Percentiles rank a stretch among this genome's conserved stretches.
These are phyloP conservation scores for Wallacemonas rigidus DNA, from an alignment of 208 protist species.

Conservation along the genomic window DNA sequence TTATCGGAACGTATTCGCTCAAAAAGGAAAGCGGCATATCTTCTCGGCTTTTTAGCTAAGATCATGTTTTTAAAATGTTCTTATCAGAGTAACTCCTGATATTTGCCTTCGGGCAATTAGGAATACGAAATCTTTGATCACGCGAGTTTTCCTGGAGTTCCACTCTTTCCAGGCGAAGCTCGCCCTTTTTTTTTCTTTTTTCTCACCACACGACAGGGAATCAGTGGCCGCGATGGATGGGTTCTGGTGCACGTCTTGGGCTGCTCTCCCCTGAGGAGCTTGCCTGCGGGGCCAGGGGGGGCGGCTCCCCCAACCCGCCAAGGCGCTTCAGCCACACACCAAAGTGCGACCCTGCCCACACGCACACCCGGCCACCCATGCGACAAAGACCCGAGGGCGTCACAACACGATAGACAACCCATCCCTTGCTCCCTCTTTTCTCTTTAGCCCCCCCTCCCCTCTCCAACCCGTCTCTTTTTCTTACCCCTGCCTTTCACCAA, in stretches of 20 bases:
- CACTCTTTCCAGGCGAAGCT: conserved; percentile 48
- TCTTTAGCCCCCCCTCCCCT: background rate
- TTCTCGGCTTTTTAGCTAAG: conserved; percentile 91
- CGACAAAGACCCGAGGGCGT: too few relatives aligned
- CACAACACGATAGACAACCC: too few relatives aligned
- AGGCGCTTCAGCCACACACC: too few relatives aligned
- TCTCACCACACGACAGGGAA: background rate
- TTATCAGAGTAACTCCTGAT: conserved; percentile 92
- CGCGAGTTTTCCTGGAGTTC: conserved; percentile 71
- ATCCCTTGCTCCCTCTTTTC: background rate
- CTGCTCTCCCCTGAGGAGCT: too few relatives aligned
- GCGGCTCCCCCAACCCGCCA: too few relatives aligned
- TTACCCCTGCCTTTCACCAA: background rate
- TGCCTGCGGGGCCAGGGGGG: too few relatives aligned
- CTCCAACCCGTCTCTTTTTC: background rate
- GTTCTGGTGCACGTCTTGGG: too few relatives aligned
- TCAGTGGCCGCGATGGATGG: background rate
- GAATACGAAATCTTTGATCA: conserved; percentile 45
- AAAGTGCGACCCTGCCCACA: background rate
- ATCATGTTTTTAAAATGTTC: conserved; percentile 92
- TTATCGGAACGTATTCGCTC: background rate
- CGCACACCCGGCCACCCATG: background rate
- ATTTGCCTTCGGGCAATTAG: conserved; percentile 47
- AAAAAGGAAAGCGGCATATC: conserved; percentile 32
- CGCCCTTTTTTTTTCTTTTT: conserved; percentile 6